Evolutionary conservation across 2,329 filamentous ascomycete species (phyloP).

Genomic region (Aaosphaeria pasadenensis): DNA sequence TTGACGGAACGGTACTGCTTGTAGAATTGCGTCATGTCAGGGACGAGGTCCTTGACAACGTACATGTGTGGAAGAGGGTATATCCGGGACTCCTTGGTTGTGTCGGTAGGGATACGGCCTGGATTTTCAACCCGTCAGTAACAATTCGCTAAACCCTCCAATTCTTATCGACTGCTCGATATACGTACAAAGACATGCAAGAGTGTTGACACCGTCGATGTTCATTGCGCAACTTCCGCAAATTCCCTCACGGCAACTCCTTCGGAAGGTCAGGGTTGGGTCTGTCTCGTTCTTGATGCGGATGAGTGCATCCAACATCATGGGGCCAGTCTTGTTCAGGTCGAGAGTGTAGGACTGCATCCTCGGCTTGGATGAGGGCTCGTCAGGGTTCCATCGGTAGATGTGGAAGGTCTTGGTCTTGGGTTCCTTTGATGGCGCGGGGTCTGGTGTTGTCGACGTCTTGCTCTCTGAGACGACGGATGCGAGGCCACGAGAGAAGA

Average conservation of each 20-base stretch:
- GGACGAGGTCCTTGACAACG: conserved; percentile 97
- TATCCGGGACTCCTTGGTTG: conserved; percentile 79
- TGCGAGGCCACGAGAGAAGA: conserved; percentile 38
- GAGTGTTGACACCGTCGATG: conserved; percentile 97
- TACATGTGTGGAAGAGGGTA: conserved; percentile 98
- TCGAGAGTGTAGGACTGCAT: conserved; percentile 97
- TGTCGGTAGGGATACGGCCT: conserved; percentile 93
- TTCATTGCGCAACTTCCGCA: conserved; percentile 99
- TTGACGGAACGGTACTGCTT: conserved; percentile 99
- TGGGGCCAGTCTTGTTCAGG: conserved; percentile 97
- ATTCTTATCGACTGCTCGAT: neutral
- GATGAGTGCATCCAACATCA: conserved; percentile 96
- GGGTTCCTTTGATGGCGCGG: conserved; percentile 55
- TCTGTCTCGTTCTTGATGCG: conserved; percentile 99
- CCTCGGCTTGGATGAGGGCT: conserved; percentile 84
- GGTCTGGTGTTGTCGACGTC: conserved; percentile 60
- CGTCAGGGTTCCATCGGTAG: conserved; percentile 98
- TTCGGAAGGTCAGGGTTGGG: conserved; percentile 90
- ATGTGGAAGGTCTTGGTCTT: conserved; percentile 94
- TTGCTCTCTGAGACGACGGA: conserved; percentile 42
- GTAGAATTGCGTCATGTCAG: conserved; percentile 98
- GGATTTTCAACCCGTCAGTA: conserved; percentile 4
- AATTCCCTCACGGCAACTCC: conserved; percentile 96
- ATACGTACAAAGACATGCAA: conserved; percentile 91
- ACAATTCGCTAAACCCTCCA: conserved; percentile 7